phyloP scores from a whole-genome alignment of 2,329 filamentous ascomycete genomes.

The Madurella fahalii region DNA sequence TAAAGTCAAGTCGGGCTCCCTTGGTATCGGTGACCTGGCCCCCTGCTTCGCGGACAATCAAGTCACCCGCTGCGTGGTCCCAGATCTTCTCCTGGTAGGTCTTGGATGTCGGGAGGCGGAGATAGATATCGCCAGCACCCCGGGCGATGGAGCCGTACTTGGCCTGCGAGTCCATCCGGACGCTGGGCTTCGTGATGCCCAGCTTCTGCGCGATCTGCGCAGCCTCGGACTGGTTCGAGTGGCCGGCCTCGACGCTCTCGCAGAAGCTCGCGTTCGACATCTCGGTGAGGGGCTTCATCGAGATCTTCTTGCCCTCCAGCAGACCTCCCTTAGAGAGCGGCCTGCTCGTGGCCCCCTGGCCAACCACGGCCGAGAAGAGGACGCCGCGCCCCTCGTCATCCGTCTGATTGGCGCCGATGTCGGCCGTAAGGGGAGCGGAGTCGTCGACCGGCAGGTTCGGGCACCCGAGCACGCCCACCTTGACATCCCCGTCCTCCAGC shows the following conservation, averaged over 20 bases:
- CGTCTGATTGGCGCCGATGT: conserved; percentile 69
- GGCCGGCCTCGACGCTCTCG: conserved; percentile 90
- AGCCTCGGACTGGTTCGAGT: conserved; percentile 86
- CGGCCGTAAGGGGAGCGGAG: conserved; percentile 62
- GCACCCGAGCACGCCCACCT: conserved; percentile 90
- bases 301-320: conserved; percentile 58
- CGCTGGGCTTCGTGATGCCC: conserved; percentile 82
- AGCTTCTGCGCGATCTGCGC: conserved; percentile 77
- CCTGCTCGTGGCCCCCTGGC: conserved; percentile 75
- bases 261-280: conserved; percentile 85
- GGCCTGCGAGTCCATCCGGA: conserved; percentile 95
- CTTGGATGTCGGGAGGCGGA: conserved; percentile 73
- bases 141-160: conserved; percentile 96
- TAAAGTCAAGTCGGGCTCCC: conserved; percentile 83
- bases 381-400: conserved; percentile 76
- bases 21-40: conserved; percentile 86
- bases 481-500: conserved; percentile 89
- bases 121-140: conserved; percentile 90
- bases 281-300: conserved; percentile 72
- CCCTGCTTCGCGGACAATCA: conserved; percentile 91
- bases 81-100: conserved; percentile 99
- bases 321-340: conserved; percentile 59
- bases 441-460: conserved; percentile 93
- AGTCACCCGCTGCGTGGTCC: conserved; percentile 94
- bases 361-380: conserved; percentile 78